Conservation (phyloP, 345 rosid species). For the Hypericum androsaemum region DNA sequence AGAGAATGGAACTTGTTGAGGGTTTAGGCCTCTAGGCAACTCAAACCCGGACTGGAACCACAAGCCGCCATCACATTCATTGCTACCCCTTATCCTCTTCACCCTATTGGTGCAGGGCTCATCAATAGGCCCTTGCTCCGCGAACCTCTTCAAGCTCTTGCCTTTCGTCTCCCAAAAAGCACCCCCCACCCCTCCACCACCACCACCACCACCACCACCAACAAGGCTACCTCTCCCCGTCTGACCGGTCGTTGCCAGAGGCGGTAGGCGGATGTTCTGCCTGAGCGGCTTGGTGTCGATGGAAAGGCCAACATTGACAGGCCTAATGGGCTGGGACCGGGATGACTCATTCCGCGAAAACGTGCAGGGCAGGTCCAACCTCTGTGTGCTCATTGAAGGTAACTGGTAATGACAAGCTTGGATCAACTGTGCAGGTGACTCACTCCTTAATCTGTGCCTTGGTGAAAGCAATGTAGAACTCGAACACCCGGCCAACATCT, state of each 20-base stretch:
- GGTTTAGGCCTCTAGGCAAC: slow-evolving; percentile 24
- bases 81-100: slow-evolving; percentile 57
- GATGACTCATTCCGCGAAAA: slow-evolving; percentile 71
- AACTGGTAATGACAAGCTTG: slow-evolving; percentile 72
- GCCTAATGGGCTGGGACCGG: slow-evolving; percentile 55
- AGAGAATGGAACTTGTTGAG: slow-evolving; percentile 54
- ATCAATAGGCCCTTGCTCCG: slow-evolving; percentile 47
- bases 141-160: slow-evolving; percentile 73
- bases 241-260: slow-evolving; percentile 52
- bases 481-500: slow-evolving; percentile 98
- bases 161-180: slow-evolving; percentile 57
- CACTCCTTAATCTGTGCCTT: slow-evolving; percentile 93
- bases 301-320: slow-evolving; percentile 55
- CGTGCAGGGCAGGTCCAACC: slow-evolving; percentile 82
- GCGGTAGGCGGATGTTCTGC: slow-evolving; percentile 83
- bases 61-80: slow-evolving; percentile 31
- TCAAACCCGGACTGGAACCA: slow-evolving; percentile 66
- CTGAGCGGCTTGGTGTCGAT: slow-evolving; percentile 56
- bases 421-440: slow-evolving; percentile 58
- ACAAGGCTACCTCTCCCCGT: background rate
- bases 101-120: slow-evolving; percentile 51
- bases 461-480: slow-evolving; percentile 95
- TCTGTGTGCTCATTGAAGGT: slow-evolving; percentile 92
- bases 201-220: too few species aligned
- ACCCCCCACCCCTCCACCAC: slow-evolving; percentile 20